These are phyloP conservation scores for Butyriboletus loyo DNA, from an alignment of 768 basidiomycete genomes.

Conservation along the genomic window DNA sequence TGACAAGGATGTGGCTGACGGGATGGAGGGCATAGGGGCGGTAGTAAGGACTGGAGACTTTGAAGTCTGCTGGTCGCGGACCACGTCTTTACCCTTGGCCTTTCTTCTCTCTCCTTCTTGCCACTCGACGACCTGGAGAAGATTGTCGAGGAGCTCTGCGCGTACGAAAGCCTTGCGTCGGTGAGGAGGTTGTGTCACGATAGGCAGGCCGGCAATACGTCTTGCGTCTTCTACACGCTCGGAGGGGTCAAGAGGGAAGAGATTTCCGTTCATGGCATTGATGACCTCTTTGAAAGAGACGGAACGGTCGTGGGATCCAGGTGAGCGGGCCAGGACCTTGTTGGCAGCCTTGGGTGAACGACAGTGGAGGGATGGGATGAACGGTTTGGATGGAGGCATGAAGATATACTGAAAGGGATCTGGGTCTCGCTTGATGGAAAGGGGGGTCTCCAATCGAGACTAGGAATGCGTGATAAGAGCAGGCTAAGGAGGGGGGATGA, in stretches of 20 bases:
- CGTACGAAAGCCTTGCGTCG: conserved; percentile 22
- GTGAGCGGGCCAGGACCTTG: conserved; percentile 1
- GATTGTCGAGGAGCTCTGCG: conserved; percentile 40
- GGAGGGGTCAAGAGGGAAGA: conserved; percentile 46
- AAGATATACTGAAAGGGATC: conserved; percentile 34
- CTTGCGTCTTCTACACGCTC: conserved; percentile 33
- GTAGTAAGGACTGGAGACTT: conserved; percentile 10
- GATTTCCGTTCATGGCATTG: conserved; percentile 53
- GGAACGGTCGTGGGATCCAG: conserved; percentile 28
- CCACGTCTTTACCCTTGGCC: conserved; percentile 41
- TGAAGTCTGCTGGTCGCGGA: conserved; percentile 22
- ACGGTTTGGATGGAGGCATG: conserved; percentile 25
- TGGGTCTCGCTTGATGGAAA: conserved; percentile 15
- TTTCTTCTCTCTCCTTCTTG: conserved; percentile 37
- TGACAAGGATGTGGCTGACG: conserved; percentile 22
- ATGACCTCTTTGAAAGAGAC: conserved; percentile 59
- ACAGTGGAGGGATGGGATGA: conserved; percentile 20
- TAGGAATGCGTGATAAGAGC: conserved; percentile 6
- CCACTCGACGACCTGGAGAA: conserved; percentile 44
- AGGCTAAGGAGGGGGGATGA: background rate
- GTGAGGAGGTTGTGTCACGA: conserved; percentile 14
- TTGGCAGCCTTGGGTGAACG: conserved; percentile 16
- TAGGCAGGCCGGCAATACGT: conserved; percentile 25
- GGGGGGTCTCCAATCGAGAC: conserved; percentile 14
- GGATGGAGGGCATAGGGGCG: conserved; percentile 16